Percentiles rank a stretch among this genome's conserved stretches.
Conservation (phyloP, 148 eudicot genomes). For the Rheum nobile region DNA sequence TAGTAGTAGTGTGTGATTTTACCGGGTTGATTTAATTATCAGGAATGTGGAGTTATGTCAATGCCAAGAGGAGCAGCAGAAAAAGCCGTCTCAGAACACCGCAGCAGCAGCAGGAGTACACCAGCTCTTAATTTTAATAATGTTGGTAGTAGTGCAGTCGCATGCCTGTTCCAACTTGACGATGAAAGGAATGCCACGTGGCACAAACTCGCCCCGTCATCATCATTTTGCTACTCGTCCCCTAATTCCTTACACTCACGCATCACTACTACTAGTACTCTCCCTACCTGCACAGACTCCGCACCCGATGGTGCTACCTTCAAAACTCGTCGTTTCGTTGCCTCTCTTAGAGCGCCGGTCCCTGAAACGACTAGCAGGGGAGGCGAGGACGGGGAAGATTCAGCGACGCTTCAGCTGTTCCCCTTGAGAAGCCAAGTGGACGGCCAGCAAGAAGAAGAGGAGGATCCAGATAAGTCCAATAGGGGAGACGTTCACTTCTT, state of each 20-base stretch:
- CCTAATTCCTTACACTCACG: no score
- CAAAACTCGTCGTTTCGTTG: background rate
- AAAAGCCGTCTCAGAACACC: constrained; percentile 13
- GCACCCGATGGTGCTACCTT: background rate
- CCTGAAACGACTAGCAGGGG: no score
- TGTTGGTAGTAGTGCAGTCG: background rate
- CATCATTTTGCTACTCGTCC: no score
- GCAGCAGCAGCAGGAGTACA: constrained; percentile 20
- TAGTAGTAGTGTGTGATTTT: no score
- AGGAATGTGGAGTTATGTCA: constrained; percentile 22
- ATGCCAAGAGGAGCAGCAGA: constrained; percentile 21
- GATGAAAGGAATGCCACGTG: constrained; percentile 59
- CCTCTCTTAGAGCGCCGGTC: no score
- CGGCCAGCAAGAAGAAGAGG: background rate
- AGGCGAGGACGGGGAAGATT: background rate
- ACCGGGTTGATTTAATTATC: no score
- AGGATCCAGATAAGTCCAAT: background rate
- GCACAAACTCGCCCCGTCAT: constrained; percentile 17
- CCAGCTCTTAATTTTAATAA: constrained; percentile 13
- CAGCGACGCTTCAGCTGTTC: constrained; percentile 34
- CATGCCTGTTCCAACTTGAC: background rate
- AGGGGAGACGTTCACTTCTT: constrained; percentile 1
- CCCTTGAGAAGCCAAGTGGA: constrained; percentile 20
- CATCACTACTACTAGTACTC: constrained; percentile 2
- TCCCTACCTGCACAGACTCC: background rate